phyloP scores from a whole-genome alignment of 768 basidiomycete species.

The Kwoniella dendrophila region DNA sequence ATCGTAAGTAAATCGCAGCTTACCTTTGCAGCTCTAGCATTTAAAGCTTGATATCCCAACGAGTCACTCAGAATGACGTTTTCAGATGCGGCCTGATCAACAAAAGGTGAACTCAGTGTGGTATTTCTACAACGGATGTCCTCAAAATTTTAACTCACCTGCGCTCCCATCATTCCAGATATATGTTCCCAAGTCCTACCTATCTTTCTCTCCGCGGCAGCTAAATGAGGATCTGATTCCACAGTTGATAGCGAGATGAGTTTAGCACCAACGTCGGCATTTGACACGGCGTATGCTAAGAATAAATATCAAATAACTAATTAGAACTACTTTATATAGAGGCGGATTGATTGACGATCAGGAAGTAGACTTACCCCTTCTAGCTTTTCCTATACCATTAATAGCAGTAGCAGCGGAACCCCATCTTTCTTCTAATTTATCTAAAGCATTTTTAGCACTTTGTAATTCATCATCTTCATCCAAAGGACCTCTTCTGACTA shows the following conservation, averaged over 20 bases:
- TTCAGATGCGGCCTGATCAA: slow-evolving; percentile 76
- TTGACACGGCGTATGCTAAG: slow-evolving; percentile 72
- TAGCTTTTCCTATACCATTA: slow-evolving; percentile 75
- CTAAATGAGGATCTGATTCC: slow-evolving; percentile 81
- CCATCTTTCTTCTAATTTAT: slow-evolving; percentile 87
- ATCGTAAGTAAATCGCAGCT: slow-evolving; percentile 7
- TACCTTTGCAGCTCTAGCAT: slow-evolving; percentile 89
- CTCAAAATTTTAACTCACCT: slow-evolving; percentile 59
- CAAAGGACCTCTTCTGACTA: slow-evolving; percentile 66
- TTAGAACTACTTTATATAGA: not conserved
- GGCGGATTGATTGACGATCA: not conserved
- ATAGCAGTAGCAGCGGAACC: slow-evolving; percentile 89
- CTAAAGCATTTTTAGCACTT: slow-evolving; percentile 84
- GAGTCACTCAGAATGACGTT: slow-evolving; percentile 95
- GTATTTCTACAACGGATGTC: not conserved
- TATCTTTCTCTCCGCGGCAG: slow-evolving; percentile 74
- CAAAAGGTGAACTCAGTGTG: no score
- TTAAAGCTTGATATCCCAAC: slow-evolving; percentile 92
- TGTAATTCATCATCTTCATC: slow-evolving; percentile 95
- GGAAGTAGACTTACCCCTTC: slow-evolving; percentile 67
- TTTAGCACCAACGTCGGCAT: slow-evolving; percentile 92
- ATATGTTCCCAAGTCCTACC: slow-evolving; percentile 85
- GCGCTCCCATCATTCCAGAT: slow-evolving; percentile 84
- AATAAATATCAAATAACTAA: not conserved
- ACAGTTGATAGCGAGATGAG: slow-evolving; percentile 84